These are phyloP conservation scores for Breviolum minutum DNA, from an alignment of 73 alveolate species.

Conservation along the genomic window DNA sequence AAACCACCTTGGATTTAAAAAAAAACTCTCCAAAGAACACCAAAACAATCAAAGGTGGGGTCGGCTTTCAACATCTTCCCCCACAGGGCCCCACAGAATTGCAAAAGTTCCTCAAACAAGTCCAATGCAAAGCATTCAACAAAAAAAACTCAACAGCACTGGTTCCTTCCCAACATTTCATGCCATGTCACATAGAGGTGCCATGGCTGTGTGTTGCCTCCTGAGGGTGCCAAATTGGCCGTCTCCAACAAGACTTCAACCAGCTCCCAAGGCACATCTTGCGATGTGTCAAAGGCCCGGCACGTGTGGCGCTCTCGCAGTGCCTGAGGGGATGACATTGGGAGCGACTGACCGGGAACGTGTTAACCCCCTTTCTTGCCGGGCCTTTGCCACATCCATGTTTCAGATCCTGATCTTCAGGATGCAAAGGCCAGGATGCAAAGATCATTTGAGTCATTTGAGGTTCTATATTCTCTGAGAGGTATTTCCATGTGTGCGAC, in stretches of 20 bases:
- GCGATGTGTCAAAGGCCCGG: slow-evolving; percentile 70
- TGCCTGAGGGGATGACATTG: background rate
- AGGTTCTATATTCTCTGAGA: too few relatives aligned
- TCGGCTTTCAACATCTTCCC: background rate
- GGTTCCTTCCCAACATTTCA: background rate
- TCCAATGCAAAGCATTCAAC: too few relatives aligned
- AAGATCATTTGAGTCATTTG: too few relatives aligned
- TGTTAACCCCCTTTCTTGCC: too few relatives aligned
- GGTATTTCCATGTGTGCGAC: too few relatives aligned
- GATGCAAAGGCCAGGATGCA: too few relatives aligned
- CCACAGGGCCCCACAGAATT: background rate
- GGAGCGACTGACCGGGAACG: too few relatives aligned
- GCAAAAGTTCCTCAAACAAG: too few relatives aligned
- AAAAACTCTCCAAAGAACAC: too few relatives aligned
- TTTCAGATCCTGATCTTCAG: too few relatives aligned
- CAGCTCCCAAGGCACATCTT: slow-evolving; percentile 3
- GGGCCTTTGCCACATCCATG: too few relatives aligned
- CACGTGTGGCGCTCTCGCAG: slow-evolving; percentile 54
- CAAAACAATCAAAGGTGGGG: background rate
- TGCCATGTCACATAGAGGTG: slow-evolving; percentile 41
- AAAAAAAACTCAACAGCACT: too few relatives aligned
- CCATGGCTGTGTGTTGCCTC: slow-evolving; percentile 92
- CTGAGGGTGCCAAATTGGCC: slow-evolving; percentile 73
- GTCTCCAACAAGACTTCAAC: slow-evolving; percentile 20
- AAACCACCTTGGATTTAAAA: background rate